Evolutionary conservation across 2,329 filamentous ascomycete genomes (phyloP), one percentile per base, ranked within the genome.

Genomic region (Aspergillus quadrilineatus): DNA sequence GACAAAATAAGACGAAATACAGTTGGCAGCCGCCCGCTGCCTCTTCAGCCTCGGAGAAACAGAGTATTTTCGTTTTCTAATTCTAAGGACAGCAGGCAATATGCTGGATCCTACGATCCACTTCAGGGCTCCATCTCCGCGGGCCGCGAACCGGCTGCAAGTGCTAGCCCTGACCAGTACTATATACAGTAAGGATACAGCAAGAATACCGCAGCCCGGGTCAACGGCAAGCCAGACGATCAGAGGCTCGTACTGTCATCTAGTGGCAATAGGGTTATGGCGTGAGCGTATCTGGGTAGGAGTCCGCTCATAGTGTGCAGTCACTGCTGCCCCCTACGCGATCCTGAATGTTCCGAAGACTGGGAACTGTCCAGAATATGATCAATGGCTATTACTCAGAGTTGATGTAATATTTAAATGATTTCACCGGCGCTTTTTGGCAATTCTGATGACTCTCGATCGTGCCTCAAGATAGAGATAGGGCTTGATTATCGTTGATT

Each of bases 41-140:
- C 41, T 55, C n/a, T 6, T 29, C 29, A 45, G 50, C 55, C 55
- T 57, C 55, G 55, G 55, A 57, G 55, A 56, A 56, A 52, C 15
- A 56, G 28, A 28, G 17, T 30, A 29, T 15, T 29, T 22, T 46
- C n/a, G 28, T 34, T n/a, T 14, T 47, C 28, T 34, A 22, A 34
- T 34, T 36, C 34, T 36, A n/a, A 47, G n/a, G 30, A 47, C 44
- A 36, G 44, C 44, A 47, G 30, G n/a, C 9, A 34, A 34, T 17
- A 17, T 14, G 43, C 14, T 34, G 48, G 36, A 50, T 42, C 15
- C 5, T n/a, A 37, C 39, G 41, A 41, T 34, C n/a, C 34, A 32
- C 22, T 22, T 22, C 22, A 22, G 22, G 22, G 22, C 9, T 15
- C 42, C 50, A 46, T 53, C 50, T 53, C 50, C 50, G 50, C 50